Evolutionary conservation across 176 grass and related monocot genomes (phyloP).

Genomic region (Guadua angustifolia): DNA sequence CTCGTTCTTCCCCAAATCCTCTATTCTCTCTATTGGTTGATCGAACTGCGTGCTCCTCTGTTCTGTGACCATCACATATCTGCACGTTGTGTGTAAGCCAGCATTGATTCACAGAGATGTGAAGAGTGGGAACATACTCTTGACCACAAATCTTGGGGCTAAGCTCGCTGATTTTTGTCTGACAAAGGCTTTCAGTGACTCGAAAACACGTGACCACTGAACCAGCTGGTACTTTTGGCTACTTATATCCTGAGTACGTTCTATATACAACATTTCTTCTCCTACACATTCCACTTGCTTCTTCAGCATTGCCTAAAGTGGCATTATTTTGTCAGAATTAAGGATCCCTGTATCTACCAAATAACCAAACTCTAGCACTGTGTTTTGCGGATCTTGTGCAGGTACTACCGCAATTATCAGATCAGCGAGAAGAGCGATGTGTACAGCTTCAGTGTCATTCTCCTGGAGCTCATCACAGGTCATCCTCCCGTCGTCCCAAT

Average conservation of each 20-base stretch:
- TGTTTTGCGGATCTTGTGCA: not conserved
- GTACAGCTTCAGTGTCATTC: constrained; percentile 49
- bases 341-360: not conserved
- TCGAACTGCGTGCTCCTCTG: too few relatives aligned
- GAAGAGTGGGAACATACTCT: constrained; percentile 58
- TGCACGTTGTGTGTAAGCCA: constrained; percentile 40
- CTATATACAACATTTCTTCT: not conserved
- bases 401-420: constrained; percentile 41
- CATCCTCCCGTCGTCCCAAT: constrained; percentile 31
- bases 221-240: constrained; percentile 49
- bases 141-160: constrained; percentile 38
- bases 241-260: constrained; percentile 55
- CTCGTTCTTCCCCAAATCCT: too few relatives aligned
- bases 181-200: constrained; percentile 51
- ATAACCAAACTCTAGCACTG: constrained; percentile 2
- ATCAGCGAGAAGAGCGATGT: constrained; percentile 49
- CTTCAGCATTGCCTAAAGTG: not conserved
- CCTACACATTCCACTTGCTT: not conserved
- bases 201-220: constrained; percentile 50
- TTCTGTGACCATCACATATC: too few relatives aligned
- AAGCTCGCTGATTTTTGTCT: constrained; percentile 62
- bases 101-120: constrained; percentile 63
- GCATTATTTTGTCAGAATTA: not conserved
- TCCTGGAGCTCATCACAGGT: constrained; percentile 46
- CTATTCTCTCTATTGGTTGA: too few relatives aligned